Percentiles rank a stretch among this genome's conserved stretches.
Evolutionary conservation across 23 red algal species (phyloP).

Genomic region (Gracilariopsis chorda): DNA sequence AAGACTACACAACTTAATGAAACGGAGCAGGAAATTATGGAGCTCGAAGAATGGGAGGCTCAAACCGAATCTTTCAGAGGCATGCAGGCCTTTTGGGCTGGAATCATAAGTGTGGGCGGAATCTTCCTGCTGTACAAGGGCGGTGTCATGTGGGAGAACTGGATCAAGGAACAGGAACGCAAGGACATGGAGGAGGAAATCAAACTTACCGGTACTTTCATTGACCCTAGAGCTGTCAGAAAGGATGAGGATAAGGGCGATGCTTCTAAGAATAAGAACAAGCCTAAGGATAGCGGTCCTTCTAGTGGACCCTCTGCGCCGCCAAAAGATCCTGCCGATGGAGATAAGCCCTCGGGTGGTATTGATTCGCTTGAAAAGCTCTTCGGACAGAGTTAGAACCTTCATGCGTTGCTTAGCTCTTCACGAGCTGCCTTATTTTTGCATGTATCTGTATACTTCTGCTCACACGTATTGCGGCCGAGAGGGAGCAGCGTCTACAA

Average conservation of each 20-base stretch:
- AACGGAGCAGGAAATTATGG: slow-evolving; percentile 79
- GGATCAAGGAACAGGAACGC: slow-evolving; percentile 76
- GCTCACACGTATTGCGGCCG: no score
- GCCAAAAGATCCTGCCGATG: background rate
- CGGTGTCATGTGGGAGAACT: slow-evolving; percentile 80
- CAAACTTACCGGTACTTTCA: slow-evolving; percentile 77
- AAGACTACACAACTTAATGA: slow-evolving; percentile 62
- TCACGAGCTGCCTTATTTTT: no score
- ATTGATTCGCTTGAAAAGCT: slow-evolving; percentile 61
- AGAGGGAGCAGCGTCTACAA: no score
- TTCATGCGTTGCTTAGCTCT: no score
- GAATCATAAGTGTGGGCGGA: slow-evolving; percentile 32
- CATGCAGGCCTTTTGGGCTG: slow-evolving; percentile 37
- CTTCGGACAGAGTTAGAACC: slow-evolving; percentile 51
- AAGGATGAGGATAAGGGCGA: slow-evolving; percentile 70
- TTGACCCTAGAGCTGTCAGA: slow-evolving; percentile 71
- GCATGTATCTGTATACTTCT: no score
- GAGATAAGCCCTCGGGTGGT: background rate
- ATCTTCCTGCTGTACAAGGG: slow-evolving; percentile 62
- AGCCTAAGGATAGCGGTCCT: slow-evolving; percentile 15
- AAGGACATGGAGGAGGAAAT: slow-evolving; percentile 86
- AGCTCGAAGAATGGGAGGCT: slow-evolving; percentile 64
- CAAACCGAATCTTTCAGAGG: slow-evolving; percentile 38
- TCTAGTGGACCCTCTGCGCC: background rate
- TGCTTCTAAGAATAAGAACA: slow-evolving; percentile 28